These are phyloP conservation scores for Lentithecium fluviatile DNA, from an alignment of 495 filamentous ascomycete genomes.

Conservation along the genomic window DNA sequence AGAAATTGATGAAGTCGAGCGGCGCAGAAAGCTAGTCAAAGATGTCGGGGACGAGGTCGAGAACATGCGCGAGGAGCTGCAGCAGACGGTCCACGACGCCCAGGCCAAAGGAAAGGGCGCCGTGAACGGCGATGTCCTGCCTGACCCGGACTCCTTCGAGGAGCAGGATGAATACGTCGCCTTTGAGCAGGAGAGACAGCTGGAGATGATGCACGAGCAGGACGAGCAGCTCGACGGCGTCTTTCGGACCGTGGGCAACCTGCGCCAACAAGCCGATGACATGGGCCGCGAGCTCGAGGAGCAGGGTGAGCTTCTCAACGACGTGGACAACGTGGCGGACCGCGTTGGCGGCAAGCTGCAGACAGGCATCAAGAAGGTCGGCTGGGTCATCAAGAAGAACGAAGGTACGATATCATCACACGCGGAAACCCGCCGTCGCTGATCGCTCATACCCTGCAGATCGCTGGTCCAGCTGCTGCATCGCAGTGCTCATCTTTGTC, in stretches of 20 bases:
- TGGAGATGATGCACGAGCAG: slow-evolving; percentile 91
- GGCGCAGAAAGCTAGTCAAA: slow-evolving; percentile 77
- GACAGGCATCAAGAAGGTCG: slow-evolving; percentile 80
- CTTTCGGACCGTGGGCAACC: slow-evolving; percentile 84
- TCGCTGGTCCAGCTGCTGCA: slow-evolving; percentile 87
- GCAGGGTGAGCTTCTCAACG: slow-evolving; percentile 76
- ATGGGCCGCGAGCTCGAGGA: slow-evolving; percentile 97
- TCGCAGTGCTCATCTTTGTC: slow-evolving; percentile 78
- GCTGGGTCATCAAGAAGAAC: slow-evolving; percentile 81
- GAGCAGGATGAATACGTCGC: slow-evolving; percentile 67
- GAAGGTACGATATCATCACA: slow-evolving; percentile 61
- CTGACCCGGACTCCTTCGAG: slow-evolving; percentile 71
- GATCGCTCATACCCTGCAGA: slow-evolving; percentile 48
- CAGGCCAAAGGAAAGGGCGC: slow-evolving; percentile 38
- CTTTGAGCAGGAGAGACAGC: slow-evolving; percentile 88
- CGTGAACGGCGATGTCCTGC: slow-evolving; percentile 51
- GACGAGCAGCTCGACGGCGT: slow-evolving; percentile 91
- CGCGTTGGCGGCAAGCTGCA: slow-evolving; percentile 82
- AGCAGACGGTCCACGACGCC: slow-evolving; percentile 50
- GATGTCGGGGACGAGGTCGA: slow-evolving; percentile 87
- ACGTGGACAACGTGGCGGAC: slow-evolving; percentile 78
- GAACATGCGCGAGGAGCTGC: slow-evolving; percentile 81
- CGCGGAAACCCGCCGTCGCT: slow-evolving; percentile 13
- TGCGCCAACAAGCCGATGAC: slow-evolving; percentile 83
- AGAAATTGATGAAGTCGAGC: slow-evolving; percentile 75